Evolutionary conservation across 495 filamentous ascomycete species (phyloP).

Genomic region (Aspergillus conjunctus): DNA sequence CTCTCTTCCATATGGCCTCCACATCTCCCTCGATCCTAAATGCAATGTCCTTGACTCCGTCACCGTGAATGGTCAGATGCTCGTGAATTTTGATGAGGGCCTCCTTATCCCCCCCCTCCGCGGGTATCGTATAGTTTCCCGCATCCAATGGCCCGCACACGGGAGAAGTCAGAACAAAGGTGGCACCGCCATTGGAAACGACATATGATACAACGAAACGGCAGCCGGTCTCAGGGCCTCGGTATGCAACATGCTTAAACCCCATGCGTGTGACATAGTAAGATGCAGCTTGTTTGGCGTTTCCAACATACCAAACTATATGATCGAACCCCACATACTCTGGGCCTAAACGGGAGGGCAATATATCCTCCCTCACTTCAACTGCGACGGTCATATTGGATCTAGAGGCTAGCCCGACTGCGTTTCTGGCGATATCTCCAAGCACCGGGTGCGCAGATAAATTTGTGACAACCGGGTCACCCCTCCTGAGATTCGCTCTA

Average conservation of each 20-base stretch:
- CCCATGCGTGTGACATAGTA: constrained; percentile 78
- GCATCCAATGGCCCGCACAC: constrained; percentile 52
- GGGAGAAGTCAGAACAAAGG: constrained; percentile 76
- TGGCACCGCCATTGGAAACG: constrained; percentile 65
- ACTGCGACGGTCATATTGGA: not conserved
- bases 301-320: constrained; percentile 82
- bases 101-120: constrained; percentile 39
- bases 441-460: not conserved
- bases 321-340: constrained; percentile 76
- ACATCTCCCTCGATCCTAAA: constrained; percentile 75
- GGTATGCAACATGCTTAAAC: constrained; percentile 71
- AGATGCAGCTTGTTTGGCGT: constrained; percentile 80
- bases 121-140: constrained; percentile 22
- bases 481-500: too few species aligned
- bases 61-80: constrained; percentile 73
- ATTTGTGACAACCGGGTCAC: not conserved
- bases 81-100: constrained; percentile 64
- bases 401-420: not conserved
- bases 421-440: not conserved
- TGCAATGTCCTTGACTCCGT: constrained; percentile 81
- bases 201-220: constrained; percentile 71
- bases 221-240: constrained; percentile 77
- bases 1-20: constrained; percentile 63
- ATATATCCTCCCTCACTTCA: constrained; percentile 8
- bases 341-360: constrained; percentile 27